Percentiles rank a stretch among this genome's conserved stretches.
phyloP scores from a whole-genome alignment of 768 basidiomycete species.

The Lentinula boryana region DNA sequence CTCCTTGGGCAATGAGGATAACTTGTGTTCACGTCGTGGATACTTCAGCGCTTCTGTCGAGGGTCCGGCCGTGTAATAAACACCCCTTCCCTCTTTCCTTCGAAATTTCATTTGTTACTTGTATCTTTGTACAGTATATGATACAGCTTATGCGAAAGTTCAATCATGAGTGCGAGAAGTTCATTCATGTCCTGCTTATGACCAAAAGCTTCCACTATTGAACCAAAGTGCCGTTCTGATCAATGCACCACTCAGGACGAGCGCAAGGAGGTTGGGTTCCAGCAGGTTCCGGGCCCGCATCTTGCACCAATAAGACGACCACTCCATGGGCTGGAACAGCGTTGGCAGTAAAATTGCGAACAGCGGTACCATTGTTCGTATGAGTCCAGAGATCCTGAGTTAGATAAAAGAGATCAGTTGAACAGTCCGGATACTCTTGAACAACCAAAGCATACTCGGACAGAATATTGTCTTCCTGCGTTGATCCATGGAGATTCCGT shows the following conservation, averaged over 20 bases:
- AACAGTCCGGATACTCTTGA: background rate
- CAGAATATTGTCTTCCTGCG: constrained; percentile 58
- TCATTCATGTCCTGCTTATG: too few relatives aligned
- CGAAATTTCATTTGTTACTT: too few relatives aligned
- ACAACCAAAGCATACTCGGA: constrained; percentile 36
- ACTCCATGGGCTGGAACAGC: constrained; percentile 65
- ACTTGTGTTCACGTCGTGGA: too few relatives aligned
- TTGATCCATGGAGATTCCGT: constrained; percentile 70
- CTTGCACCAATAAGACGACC: constrained; percentile 57
- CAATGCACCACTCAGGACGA: constrained; percentile 50
- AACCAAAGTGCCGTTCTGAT: constrained; percentile 46
- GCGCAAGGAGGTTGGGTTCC: constrained; percentile 54
- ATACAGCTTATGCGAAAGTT: background rate
- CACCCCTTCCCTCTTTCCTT: too few relatives aligned
- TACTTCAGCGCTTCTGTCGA: too few relatives aligned
- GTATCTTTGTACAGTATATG: background rate
- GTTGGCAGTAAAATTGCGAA: constrained; percentile 48
- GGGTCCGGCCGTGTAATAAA: too few relatives aligned
- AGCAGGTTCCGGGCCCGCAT: constrained; percentile 62
- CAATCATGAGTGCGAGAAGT: background rate
- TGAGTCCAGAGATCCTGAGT: constrained; percentile 67
- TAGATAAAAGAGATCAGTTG: background rate
- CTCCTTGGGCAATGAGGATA: too few relatives aligned
- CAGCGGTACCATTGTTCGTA: constrained; percentile 61
- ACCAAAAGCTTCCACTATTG: constrained; percentile 6